These are phyloP conservation scores for Paraglomus brasilianum DNA, from an alignment of 192 early-diverging fungal genomes.

Conservation along the genomic window DNA sequence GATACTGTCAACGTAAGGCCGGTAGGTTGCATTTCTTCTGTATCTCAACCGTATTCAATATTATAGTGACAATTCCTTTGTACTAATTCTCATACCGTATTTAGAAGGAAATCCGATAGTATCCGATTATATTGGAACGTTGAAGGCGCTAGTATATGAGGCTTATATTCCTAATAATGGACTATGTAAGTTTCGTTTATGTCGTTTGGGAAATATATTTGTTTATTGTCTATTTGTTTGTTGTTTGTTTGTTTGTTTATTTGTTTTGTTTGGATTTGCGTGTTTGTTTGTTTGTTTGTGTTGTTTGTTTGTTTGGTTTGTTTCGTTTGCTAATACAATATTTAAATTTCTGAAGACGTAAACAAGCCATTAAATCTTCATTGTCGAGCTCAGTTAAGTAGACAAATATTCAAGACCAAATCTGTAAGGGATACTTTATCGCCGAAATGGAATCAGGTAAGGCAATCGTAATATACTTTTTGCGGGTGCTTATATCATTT, in stretches of 20 bases:
- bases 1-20: conserved; percentile 12
- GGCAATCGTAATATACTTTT: neutral
- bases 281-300: too few species aligned
- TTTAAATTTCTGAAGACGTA: too few species aligned
- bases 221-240: too few species aligned
- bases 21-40: neutral
- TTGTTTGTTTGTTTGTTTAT: too few species aligned
- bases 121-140: conserved; percentile 17
- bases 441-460: conserved; percentile 29
- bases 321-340: too few species aligned
- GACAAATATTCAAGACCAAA: conserved; percentile 30
- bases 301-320: too few species aligned
- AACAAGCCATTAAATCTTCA: neutral
- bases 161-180: neutral
- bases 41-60: neutral
- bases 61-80: neutral
- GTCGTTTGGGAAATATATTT: too few species aligned
- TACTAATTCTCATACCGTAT: neutral
- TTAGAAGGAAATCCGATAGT: neutral
- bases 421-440: conserved; percentile 7
- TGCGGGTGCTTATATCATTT: neutral
- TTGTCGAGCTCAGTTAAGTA: conserved; percentile 24
- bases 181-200: too few species aligned
- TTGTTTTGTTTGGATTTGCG: too few species aligned
- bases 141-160: conserved; percentile 14